Percentiles rank a stretch among this genome's conserved stretches.
Evolutionary conservation across 345 rosid genomes (phyloP).

Genomic region (Triadica sebifera): DNA sequence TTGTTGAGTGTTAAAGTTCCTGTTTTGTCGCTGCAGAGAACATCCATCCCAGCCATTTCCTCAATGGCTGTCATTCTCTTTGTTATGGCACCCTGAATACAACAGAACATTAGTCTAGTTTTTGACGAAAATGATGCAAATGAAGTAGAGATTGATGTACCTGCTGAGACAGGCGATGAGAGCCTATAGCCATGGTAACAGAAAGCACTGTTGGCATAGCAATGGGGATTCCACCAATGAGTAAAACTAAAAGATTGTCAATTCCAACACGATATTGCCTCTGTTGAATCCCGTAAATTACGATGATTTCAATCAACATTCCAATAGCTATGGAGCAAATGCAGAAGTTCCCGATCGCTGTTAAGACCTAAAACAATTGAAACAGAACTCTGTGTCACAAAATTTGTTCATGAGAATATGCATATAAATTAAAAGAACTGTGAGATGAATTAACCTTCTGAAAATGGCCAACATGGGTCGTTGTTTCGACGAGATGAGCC

Average conservation of each 20-base stretch:
- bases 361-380: slow-evolving; percentile 55
- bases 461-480: too few relatives aligned
- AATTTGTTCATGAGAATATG: not conserved
- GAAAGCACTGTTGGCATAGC: slow-evolving; percentile 99
- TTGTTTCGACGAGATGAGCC: too few relatives aligned
- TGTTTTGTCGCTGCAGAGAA: slow-evolving; percentile 90
- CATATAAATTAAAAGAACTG: not conserved
- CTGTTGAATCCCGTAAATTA: slow-evolving; percentile 47
- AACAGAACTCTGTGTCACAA: slow-evolving; percentile 11
- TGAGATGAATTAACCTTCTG: slow-evolving; percentile 22
- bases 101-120: not conserved
- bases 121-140: not conserved
- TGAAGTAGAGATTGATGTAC: slow-evolving; percentile 23
- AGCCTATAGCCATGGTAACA: slow-evolving; percentile 92
- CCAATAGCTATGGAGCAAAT: slow-evolving; percentile 89
- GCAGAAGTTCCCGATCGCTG: slow-evolving; percentile 92
- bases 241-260: slow-evolving; percentile 79
- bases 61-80: slow-evolving; percentile 97
- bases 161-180: slow-evolving; percentile 82
- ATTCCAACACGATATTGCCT: slow-evolving; percentile 65
- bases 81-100: slow-evolving; percentile 84
- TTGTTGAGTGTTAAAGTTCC: slow-evolving; percentile 95
- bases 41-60: slow-evolving; percentile 99
- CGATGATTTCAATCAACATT: slow-evolving; percentile 64
- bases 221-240: slow-evolving; percentile 96